Conservation (phyloP, 345 rosid species). For the Zanthoxylum bungeanum region DNA sequence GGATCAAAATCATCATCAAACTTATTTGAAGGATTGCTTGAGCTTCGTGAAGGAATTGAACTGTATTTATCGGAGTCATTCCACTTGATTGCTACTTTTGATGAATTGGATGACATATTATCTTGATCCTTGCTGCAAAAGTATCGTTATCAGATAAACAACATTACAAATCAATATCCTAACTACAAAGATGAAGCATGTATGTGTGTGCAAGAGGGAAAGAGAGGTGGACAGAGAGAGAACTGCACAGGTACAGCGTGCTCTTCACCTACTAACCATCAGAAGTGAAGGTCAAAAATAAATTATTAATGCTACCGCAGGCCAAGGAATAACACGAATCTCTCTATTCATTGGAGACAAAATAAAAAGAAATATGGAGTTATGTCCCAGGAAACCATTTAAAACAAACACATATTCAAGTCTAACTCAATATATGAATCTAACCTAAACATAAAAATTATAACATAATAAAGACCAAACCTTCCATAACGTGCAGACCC, state of each 20-base stretch:
- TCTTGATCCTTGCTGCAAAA: constrained; percentile 67
- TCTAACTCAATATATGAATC: too few species aligned
- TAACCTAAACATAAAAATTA: not conserved
- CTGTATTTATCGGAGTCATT: constrained; percentile 37
- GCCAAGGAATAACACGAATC: not conserved
- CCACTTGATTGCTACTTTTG: constrained; percentile 42
- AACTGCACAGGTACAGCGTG: not conserved
- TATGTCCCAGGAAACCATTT: not conserved
- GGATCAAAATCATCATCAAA: constrained; percentile 90
- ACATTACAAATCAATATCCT: not conserved
- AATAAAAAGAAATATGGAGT: not conserved
- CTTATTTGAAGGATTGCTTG: constrained; percentile 42
- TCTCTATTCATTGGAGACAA: not conserved
- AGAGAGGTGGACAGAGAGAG: too few species aligned
- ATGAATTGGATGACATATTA: constrained; percentile 32
- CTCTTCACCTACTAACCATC: not conserved
- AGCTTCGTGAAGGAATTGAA: constrained; percentile 35
- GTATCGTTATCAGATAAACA: constrained; percentile 9
- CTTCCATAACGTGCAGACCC: constrained; percentile 48
- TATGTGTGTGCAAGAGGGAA: not conserved
- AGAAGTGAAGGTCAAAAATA: too few species aligned
- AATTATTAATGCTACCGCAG: too few species aligned
- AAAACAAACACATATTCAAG: not conserved
- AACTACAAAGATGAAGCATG: not conserved
- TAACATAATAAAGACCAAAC: constrained; percentile 32